phyloP scores from a whole-genome alignment of 2,329 filamentous ascomycete genomes.

The Corniculantispora saksenae region DNA sequence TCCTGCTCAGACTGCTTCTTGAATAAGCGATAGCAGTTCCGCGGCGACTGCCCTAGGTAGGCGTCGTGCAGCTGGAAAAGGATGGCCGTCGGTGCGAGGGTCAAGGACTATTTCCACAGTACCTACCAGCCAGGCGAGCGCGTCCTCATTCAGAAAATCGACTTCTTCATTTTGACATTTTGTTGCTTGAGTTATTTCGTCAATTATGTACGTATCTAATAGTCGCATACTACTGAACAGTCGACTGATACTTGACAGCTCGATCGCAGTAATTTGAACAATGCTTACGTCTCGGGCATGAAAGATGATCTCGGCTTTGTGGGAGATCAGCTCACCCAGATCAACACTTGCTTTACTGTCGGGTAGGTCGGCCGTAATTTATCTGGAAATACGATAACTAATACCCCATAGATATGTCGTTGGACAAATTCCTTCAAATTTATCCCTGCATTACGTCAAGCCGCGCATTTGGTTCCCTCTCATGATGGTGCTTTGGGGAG shows the following conservation, averaged over 20 bases:
- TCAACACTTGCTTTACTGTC: constrained; percentile 39
- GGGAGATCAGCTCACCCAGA: constrained; percentile 43
- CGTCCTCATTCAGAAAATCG: constrained; percentile 57
- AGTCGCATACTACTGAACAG: not conserved
- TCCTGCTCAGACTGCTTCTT: not conserved
- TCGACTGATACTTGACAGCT: constrained; percentile 26
- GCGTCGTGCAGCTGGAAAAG: not conserved
- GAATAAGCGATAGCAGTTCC: not conserved
- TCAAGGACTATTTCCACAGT: constrained; percentile 37
- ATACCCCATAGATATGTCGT: constrained; percentile 40
- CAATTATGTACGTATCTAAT: constrained; percentile 46
- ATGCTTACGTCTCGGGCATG: constrained; percentile 43
- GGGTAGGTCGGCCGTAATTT: constrained; percentile 29
- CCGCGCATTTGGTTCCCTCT: constrained; percentile 64
- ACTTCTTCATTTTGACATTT: constrained; percentile 66
- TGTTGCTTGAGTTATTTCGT: constrained; percentile 61
- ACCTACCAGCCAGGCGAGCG: constrained; percentile 41
- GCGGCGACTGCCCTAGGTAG: not conserved
- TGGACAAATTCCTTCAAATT: constrained; percentile 62
- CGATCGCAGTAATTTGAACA: constrained; percentile 41
- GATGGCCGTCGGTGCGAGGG: constrained; percentile 18
- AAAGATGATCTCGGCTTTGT: constrained; percentile 41
- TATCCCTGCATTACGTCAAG: constrained; percentile 63
- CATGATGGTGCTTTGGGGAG: constrained; percentile 66
- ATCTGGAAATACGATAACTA: constrained; percentile 10